phyloP scores from a whole-genome alignment of 2,329 filamentous ascomycete genomes.

The Claviceps maximensis region DNA sequence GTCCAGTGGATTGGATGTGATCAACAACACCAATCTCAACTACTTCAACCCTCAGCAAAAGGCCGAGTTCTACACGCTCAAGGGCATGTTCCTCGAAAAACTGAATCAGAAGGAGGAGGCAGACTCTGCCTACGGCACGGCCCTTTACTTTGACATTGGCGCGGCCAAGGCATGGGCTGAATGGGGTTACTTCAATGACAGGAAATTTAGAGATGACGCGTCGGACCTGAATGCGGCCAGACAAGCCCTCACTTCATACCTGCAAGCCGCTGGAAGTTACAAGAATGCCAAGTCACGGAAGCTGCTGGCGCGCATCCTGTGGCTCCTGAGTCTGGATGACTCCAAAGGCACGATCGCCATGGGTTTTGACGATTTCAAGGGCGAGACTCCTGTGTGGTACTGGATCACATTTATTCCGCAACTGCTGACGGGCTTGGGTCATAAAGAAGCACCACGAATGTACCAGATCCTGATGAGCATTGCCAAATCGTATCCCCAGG shows the following conservation, averaged over 20 bases:
- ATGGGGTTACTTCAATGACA: conserved; percentile 97
- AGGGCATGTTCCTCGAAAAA: conserved; percentile 98
- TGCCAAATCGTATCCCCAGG: conserved; percentile 89
- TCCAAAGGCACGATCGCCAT: conserved; percentile 67
- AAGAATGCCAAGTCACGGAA: conserved; percentile 96
- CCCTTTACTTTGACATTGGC: conserved; percentile 88
- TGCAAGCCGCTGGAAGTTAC: conserved; percentile 91
- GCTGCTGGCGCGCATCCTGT: conserved; percentile 81
- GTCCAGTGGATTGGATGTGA: conserved; percentile 86
- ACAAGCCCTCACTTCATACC: conserved; percentile 87
- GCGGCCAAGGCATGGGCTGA: conserved; percentile 97
- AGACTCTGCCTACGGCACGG: conserved; percentile 86
- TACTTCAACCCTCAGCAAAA: conserved; percentile 96
- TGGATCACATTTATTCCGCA: conserved; percentile 99
- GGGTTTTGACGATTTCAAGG: conserved; percentile 93
- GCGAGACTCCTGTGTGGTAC: conserved; percentile 96
- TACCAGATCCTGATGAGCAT: conserved; percentile 83
- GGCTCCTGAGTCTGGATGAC: conserved; percentile 90
- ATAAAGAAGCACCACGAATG: conserved; percentile 81
- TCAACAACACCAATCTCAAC: conserved; percentile 98
- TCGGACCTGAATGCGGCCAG: conserved; percentile 69
- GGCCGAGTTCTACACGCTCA: conserved; percentile 96
- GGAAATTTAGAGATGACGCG: conserved; percentile 86
- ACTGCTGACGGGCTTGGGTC: conserved; percentile 76
- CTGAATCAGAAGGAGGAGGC: conserved; percentile 82